These are phyloP conservation scores for Glaciozyma martinii DNA, from an alignment of 768 basidiomycete species.

Conservation along the genomic window DNA sequence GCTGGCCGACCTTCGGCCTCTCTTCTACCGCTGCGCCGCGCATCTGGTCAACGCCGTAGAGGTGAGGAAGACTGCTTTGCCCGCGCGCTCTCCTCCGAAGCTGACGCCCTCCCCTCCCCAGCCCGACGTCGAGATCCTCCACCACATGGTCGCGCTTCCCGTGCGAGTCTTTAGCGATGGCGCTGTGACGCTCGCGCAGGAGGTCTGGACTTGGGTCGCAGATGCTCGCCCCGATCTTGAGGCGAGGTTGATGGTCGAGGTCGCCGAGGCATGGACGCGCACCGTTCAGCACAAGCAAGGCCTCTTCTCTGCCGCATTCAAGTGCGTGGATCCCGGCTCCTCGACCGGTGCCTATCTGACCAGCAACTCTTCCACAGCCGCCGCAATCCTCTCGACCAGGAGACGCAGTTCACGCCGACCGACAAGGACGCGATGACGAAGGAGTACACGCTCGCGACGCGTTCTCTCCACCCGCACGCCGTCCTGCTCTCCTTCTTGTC, in stretches of 20 bases:
- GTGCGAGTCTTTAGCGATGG: constrained; percentile 82
- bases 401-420: constrained; percentile 80
- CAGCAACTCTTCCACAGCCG: constrained; percentile 49
- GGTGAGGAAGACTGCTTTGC: constrained; percentile 41
- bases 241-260: constrained; percentile 72
- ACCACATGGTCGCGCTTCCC: constrained; percentile 76
- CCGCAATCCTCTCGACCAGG: constrained; percentile 75
- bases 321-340: constrained; percentile 49
- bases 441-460: constrained; percentile 57
- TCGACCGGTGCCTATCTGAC: neutral
- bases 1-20: constrained; percentile 69
- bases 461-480: constrained; percentile 70
- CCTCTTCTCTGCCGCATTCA: constrained; percentile 67
- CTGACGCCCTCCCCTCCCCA: constrained; percentile 37
- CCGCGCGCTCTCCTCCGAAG: neutral
- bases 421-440: constrained; percentile 75
- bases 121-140: constrained; percentile 77
- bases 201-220: constrained; percentile 94
- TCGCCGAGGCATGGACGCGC: constrained; percentile 76
- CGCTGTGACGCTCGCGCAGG: constrained; percentile 75
- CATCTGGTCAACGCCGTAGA: constrained; percentile 60
- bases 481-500: constrained; percentile 78
- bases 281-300: constrained; percentile 70
- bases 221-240: constrained; percentile 74
- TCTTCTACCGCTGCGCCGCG: constrained; percentile 79